These are phyloP conservation scores for Apophysomyces variabilis DNA, from an alignment of 371 early-diverging fungal species.

Conservation along the genomic window DNA sequence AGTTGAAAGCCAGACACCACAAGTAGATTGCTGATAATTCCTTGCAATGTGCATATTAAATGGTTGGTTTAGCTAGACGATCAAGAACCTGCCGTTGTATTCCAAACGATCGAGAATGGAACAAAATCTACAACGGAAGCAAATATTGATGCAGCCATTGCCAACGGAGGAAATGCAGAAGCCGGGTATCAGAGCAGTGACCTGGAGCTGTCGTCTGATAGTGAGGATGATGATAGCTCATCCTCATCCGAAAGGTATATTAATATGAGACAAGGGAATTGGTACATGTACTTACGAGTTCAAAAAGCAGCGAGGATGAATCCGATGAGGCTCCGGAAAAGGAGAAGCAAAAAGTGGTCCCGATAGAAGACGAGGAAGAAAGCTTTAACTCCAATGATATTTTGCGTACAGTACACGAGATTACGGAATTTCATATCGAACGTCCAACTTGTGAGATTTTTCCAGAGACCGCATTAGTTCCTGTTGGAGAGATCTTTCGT, in stretches of 20 bases:
- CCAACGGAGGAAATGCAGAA: conserved; percentile 16
- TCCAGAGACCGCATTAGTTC: conserved; percentile 50
- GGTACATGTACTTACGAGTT: background rate
- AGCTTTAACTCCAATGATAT: conserved; percentile 14
- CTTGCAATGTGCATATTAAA: too few relatives aligned
- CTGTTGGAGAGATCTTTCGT: conserved; percentile 71
- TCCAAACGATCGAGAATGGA: background rate
- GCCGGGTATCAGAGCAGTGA: conserved; percentile 42
- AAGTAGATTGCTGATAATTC: too few relatives aligned
- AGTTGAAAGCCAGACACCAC: too few relatives aligned
- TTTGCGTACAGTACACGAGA: conserved; percentile 62
- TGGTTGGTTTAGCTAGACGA: too few relatives aligned
- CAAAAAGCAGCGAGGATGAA: too few relatives aligned
- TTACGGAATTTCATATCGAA: conserved; percentile 53
- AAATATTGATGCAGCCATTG: conserved; percentile 38
- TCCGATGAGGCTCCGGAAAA: background rate
- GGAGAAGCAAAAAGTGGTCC: conserved; percentile 24
- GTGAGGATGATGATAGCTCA: conserved; percentile 8
- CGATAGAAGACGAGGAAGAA: conserved; percentile 30
- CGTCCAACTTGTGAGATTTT: conserved; percentile 69
- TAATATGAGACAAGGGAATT: background rate
- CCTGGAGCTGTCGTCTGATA: conserved; percentile 34
- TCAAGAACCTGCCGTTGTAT: too few relatives aligned
- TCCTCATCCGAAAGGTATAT: background rate
- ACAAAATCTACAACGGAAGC: conserved; percentile 9